A percentile compares a stretch with the other conserved stretches of the same genome.
These are phyloP conservation scores for Aphanomyces euteiches DNA, from an alignment of 352 stramenopile genomes.

Conservation along the genomic window DNA sequence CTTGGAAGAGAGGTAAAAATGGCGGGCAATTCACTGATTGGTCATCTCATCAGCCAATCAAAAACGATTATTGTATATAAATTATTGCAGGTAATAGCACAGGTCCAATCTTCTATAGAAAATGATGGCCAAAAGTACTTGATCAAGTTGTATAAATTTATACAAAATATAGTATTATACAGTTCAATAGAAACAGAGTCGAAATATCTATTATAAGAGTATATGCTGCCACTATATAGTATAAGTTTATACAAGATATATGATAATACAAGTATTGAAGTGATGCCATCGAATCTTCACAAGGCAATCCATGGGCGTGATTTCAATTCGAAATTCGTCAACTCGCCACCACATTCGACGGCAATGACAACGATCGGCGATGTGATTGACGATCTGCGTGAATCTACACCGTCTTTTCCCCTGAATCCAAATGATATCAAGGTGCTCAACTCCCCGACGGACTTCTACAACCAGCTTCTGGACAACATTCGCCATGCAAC, in stretches of 20 bases:
- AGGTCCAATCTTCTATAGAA: too few relatives aligned
- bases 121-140: too few relatives aligned
- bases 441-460: conserved; percentile 47
- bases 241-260: conserved; percentile 8
- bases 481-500: conserved; percentile 51
- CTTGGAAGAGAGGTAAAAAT: background rate
- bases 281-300: background rate
- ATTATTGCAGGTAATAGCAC: too few relatives aligned
- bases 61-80: background rate
- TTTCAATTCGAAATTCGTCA: background rate
- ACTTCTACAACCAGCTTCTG: conserved; percentile 63
- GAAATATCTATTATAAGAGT: background rate
- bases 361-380: background rate
- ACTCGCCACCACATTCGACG: background rate
- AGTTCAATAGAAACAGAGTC: background rate
- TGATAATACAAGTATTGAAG: background rate
- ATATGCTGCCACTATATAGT: background rate
- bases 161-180: too few relatives aligned
- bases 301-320: background rate
- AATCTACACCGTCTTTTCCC: conserved; percentile 42
- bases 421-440: conserved; percentile 48
- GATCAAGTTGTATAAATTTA: too few relatives aligned
- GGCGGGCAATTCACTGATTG: background rate
- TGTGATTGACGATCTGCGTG: conserved; percentile 23
- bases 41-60: background rate